Conservation (phyloP, 495 filamentous ascomycete genomes). For the Xylaria nigripes region DNA sequence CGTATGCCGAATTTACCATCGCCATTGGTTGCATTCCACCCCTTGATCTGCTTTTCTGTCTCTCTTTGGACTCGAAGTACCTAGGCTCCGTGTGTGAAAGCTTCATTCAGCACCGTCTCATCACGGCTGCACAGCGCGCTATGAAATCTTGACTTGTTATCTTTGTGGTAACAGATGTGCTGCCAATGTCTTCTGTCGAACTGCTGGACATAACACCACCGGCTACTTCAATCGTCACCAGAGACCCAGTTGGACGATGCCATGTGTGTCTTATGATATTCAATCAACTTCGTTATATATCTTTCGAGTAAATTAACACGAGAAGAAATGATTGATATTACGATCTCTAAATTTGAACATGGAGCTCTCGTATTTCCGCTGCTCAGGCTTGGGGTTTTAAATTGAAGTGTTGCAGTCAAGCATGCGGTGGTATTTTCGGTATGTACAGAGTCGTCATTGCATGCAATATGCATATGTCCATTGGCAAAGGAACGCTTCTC, state of each 20-base stretch:
- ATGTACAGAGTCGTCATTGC: constrained; percentile 1
- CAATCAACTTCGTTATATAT: neutral
- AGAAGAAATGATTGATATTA: neutral
- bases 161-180: neutral
- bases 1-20: constrained; percentile 8
- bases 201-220: neutral
- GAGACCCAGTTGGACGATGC: neutral
- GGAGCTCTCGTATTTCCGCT: neutral
- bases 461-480: constrained; percentile 8
- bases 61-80: constrained; percentile 1
- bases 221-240: constrained; percentile 1
- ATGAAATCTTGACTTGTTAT: neutral
- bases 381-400: neutral
- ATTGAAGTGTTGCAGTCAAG: neutral
- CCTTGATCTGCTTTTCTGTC: neutral
- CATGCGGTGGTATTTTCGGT: constrained; percentile 5
- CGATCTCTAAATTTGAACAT: neutral
- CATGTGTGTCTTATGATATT: neutral
- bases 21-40: constrained; percentile 3
- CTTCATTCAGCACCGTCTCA: neutral
- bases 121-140: neutral
- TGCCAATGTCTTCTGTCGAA: constrained; percentile 1
- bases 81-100: neutral
- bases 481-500: constrained; percentile 8
- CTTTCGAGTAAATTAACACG: neutral